Conservation (phyloP, 306 rosid species). For the Prunus fruticosa region DNA sequence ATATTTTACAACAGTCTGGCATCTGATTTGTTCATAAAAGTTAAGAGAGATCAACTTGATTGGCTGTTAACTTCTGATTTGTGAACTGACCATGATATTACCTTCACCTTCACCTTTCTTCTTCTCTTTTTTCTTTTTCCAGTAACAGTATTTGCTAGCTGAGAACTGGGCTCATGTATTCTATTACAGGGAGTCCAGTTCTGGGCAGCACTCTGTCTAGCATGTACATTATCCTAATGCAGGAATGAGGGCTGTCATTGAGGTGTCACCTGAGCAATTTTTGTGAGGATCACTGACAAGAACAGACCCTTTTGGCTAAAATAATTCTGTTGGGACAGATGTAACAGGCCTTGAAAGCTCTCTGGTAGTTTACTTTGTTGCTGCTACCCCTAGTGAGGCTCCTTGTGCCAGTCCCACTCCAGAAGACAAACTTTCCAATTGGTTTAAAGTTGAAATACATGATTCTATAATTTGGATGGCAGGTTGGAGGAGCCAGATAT, state of each 20-base stretch:
- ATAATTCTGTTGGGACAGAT: background rate
- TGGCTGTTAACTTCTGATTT: background rate
- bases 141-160: background rate
- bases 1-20: too few relatives aligned
- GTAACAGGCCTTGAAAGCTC: background rate
- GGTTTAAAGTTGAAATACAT: too few relatives aligned
- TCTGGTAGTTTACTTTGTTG: background rate
- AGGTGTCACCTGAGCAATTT: too few relatives aligned
- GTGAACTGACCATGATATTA: background rate
- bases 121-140: background rate
- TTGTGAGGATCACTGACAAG: too few relatives aligned
- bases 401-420: background rate
- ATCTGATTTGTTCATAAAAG: too few relatives aligned
- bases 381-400: background rate
- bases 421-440: background rate
- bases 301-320: background rate
- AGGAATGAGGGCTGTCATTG: too few relatives aligned
- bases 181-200: conserved; percentile 65
- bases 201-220: conserved; percentile 98
- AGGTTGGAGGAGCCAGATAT: background rate
- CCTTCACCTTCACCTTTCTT: background rate
- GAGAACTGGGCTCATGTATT: conserved; percentile 22
- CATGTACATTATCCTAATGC: conserved; percentile 86
- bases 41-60: conserved; percentile 7
- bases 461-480: background rate